Evolutionary conservation across 441 rosid species (phyloP).

Genomic region (Populus hybrid): DNA sequence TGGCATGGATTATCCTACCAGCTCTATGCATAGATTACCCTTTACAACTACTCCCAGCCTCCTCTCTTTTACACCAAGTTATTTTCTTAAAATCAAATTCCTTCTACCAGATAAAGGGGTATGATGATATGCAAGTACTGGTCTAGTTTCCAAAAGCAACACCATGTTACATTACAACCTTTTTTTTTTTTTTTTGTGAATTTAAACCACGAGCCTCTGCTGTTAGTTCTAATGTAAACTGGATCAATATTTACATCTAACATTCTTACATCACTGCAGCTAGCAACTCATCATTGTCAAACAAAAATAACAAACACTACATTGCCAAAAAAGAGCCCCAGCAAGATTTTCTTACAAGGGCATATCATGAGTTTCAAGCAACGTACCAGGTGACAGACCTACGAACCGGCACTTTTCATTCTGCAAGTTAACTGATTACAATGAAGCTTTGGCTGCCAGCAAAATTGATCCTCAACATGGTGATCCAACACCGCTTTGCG

Average conservation of each 20-base stretch:
- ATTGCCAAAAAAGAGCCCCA: constrained; percentile 20
- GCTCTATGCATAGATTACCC: neutral
- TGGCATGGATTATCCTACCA: neutral
- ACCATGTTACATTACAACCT: constrained; percentile 1
- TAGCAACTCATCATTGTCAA: constrained; percentile 20
- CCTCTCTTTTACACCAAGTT: neutral
- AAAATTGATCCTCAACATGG: constrained; percentile 24
- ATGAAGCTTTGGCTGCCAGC: constrained; percentile 37
- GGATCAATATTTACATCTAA: constrained; percentile 31
- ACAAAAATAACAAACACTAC: constrained; percentile 3
- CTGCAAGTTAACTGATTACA: constrained; percentile 22
- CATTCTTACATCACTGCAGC: constrained; percentile 18
- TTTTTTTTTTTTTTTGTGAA: constrained; percentile 3
- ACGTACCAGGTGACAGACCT: constrained; percentile 15
- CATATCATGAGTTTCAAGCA: constrained; percentile 25
- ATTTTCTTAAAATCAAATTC: neutral
- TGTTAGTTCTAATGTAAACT: constrained; percentile 20
- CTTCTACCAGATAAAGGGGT: neutral
- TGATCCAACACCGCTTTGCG: constrained; percentile 32
- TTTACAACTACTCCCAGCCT: neutral
- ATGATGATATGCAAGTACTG: neutral
- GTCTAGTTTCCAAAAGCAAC: constrained; percentile 13
- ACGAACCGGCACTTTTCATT: constrained; percentile 29
- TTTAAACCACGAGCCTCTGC: constrained; percentile 17
- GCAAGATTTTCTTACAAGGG: constrained; percentile 17